Evolutionary conservation across 768 basidiomycete genomes (phyloP), one percentile per base, ranked within the genome.

Genomic region (Psilocybe tampanensis): DNA sequence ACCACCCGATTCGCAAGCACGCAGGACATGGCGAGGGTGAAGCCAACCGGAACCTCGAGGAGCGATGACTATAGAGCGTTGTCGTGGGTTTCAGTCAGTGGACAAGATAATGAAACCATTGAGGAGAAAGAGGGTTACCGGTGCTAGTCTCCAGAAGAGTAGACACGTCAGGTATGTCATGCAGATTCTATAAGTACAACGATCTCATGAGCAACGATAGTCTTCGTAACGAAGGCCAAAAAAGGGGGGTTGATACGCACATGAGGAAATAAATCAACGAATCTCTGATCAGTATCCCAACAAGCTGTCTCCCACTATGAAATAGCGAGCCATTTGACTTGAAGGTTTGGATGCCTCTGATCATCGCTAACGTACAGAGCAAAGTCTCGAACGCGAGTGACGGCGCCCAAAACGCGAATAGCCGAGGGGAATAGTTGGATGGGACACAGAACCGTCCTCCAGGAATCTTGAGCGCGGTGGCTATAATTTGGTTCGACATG

Each of bases 371-470:
- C 3, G 60, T 62, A 56, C 84, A 85, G 1, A 86, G 72, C 1
- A 85, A 63, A 54, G 68, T 76, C 62, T 88, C 86, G 34, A 80
- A 85, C 2, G 72, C 64, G 15, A 88, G 71, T 61, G 84, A 75
- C 1, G 85, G 85, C 42, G 86, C 77, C 86, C 86, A 88, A 67
- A 84, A 84, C 18, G 76, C 71, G 62, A 76, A 86, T 64, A 85
- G 82, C 39, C 75, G 71, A 8, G 53, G 43, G 4, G 81, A 72
- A 5, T 83, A 62, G 24, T 68, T 64, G 12, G 47, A 39, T 4
- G 81, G 76, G 11, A 73, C 57, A 63, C 85, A 87, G 55, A 82
- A 80, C 8, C 60, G 60, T n/a, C 70, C 62, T 8, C 62, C 61
- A 1, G 65, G 66, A 34, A 69, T 36, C 8, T 63, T 26, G 18